Evolutionary conservation across 345 rosid species (phyloP).

Genomic region (Corchorus olitorius): DNA sequence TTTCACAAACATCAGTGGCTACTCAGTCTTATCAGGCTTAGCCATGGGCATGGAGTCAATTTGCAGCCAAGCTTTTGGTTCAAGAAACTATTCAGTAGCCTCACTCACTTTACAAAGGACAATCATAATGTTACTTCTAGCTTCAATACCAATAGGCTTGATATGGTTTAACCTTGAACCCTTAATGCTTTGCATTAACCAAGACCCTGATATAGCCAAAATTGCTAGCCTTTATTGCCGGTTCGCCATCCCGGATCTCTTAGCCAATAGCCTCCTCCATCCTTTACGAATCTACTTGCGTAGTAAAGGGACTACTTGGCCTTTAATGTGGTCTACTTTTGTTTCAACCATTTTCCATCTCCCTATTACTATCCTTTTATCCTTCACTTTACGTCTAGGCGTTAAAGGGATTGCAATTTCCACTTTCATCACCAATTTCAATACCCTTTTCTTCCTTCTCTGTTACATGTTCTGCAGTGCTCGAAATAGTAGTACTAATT

Average conservation of each 20-base stretch:
- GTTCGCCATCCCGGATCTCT: slow-evolving; percentile 74
- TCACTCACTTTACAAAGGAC: slow-evolving; percentile 59
- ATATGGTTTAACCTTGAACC: slow-evolving; percentile 75
- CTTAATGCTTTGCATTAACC: slow-evolving; percentile 66
- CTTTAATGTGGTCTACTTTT: slow-evolving; percentile 75
- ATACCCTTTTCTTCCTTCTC: slow-evolving; percentile 56
- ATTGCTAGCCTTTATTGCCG: slow-evolving; percentile 71
- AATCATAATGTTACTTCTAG: slow-evolving; percentile 57
- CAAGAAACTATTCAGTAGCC: slow-evolving; percentile 56
- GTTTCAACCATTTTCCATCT: slow-evolving; percentile 59
- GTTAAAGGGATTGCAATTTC: slow-evolving; percentile 81
- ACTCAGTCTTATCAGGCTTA: slow-evolving; percentile 83
- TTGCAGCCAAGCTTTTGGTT: slow-evolving; percentile 87
- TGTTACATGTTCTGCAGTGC: slow-evolving; percentile 43
- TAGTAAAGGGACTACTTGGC: slow-evolving; percentile 85
- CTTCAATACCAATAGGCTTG: slow-evolving; percentile 62
- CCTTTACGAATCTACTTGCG: slow-evolving; percentile 88
- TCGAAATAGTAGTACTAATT: not conserved
- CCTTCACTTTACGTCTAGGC: slow-evolving; percentile 61
- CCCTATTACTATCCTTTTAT: slow-evolving; percentile 54
- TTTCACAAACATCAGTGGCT: slow-evolving; percentile 92
- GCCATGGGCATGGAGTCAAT: slow-evolving; percentile 95
- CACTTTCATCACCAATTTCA: slow-evolving; percentile 59
- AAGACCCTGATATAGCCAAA: slow-evolving; percentile 59
- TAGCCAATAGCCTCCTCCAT: slow-evolving; percentile 74